Evolutionary conservation across 768 basidiomycete genomes (phyloP).

Genomic region (Scleroderma bovista): DNA sequence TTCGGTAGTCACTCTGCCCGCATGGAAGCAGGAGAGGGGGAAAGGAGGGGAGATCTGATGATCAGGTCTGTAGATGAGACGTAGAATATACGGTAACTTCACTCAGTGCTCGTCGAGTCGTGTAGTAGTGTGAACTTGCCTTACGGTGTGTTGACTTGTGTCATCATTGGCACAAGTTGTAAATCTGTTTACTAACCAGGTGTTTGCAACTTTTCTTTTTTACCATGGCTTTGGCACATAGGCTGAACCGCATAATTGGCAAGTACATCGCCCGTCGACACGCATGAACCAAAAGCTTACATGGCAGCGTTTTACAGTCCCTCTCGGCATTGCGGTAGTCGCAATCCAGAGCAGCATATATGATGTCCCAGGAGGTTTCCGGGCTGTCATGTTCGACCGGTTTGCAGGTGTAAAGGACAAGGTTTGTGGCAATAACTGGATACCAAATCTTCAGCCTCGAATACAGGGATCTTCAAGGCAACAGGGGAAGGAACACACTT

Average conservation of each 20-base stretch:
- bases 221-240: constrained; percentile 48
- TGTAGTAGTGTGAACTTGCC: not conserved
- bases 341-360: constrained; percentile 49
- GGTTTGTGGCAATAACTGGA: constrained; percentile 36
- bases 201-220: constrained; percentile 17
- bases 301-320: constrained; percentile 14
- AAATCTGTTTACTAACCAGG: constrained; percentile 17
- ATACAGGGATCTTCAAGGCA: constrained; percentile 43
- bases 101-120: too few relatives aligned
- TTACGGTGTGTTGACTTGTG: too few relatives aligned
- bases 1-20: constrained; percentile 88
- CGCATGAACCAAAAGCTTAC: constrained; percentile 8
- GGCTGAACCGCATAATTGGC: constrained; percentile 47
- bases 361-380: constrained; percentile 85
- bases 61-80: constrained; percentile 7
- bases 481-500: constrained; percentile 94
- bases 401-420: constrained; percentile 85
- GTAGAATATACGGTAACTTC: not conserved
- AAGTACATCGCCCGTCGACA: constrained; percentile 9
- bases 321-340: constrained; percentile 38
- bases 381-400: constrained; percentile 97
- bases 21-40: constrained; percentile 60
- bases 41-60: constrained; percentile 44
- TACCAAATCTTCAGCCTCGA: constrained; percentile 2
- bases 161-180: not conserved